Evolutionary conservation across 2,329 filamentous ascomycete genomes (phyloP).

Genomic region (Epichloe uncinata): DNA sequence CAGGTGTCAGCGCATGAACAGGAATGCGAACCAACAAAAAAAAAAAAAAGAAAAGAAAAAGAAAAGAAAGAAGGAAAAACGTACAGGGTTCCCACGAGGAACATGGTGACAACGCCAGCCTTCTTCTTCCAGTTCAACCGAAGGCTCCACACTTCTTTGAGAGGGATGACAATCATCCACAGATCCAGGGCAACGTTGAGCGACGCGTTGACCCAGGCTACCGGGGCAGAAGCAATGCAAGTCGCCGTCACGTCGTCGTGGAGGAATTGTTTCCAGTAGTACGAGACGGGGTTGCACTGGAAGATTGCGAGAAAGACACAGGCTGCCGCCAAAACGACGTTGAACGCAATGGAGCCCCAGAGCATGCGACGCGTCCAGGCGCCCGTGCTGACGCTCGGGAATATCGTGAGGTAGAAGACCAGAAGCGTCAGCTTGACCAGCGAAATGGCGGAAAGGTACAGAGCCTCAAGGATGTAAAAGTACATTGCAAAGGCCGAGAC

Average conservation of each 20-base stretch:
- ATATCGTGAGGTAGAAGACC: constrained; percentile 38
- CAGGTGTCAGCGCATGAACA: not conserved
- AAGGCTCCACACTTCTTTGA: constrained; percentile 25
- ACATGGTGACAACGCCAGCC: constrained; percentile 30
- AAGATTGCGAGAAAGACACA: constrained; percentile 30
- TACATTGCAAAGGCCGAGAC: constrained; percentile 27
- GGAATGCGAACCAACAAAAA: not conserved
- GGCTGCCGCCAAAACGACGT: constrained; percentile 20
- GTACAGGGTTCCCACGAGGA: constrained; percentile 28
- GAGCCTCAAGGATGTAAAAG: constrained; percentile 25
- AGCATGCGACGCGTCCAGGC: constrained; percentile 18
- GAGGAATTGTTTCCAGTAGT: constrained; percentile 35
- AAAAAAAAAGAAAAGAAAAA: not conserved
- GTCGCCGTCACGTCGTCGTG: constrained; percentile 27
- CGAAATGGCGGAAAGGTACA: constrained; percentile 31
- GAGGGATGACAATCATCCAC: constrained; percentile 33
- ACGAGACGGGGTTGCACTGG: constrained; percentile 33
- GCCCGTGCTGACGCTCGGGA: constrained; percentile 23
- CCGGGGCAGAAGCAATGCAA: constrained; percentile 32
- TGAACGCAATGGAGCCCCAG: constrained; percentile 24
- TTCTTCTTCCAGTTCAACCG: constrained; percentile 30
- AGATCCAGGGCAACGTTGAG: constrained; percentile 35
- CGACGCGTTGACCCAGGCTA: constrained; percentile 35
- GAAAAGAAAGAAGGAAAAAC: constrained; percentile 2
- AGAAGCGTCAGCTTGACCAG: constrained; percentile 35